Evolutionary conservation across 2,329 filamentous ascomycete genomes (phyloP), one percentile per base, ranked within the genome.

Genomic region (Phialophora tarda): DNA sequence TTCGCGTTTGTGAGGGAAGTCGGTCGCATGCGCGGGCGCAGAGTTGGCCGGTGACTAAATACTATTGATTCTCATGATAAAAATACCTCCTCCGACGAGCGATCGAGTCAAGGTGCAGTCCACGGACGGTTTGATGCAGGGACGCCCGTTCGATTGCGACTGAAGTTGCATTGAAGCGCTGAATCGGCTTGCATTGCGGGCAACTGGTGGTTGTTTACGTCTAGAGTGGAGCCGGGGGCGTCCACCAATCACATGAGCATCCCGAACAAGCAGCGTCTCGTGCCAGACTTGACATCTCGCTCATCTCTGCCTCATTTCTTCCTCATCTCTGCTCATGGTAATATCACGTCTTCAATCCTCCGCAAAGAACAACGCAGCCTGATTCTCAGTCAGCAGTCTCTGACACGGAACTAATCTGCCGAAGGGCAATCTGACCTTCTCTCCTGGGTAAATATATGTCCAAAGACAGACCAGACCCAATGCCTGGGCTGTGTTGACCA

Each of bases 61-160:
- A 47, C n/a, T n/a, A n/a, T 38, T 10, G 24, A 26, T 32, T 60
- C 26, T 55, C 66, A 68, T 66, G 38, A 32, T 68, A 65, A 65
- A 24, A 30, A 68, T 65, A 60, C 28, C 38, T 53, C 28, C 26
- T 28, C 34, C 63, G 61, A 44, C 59, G 63, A 68, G 60, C 38
- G 66, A 48, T 61, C 34, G 34, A 32, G 58, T 50, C 26, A 51
- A 17, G 23, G 59, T n/a, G 28, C 59, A 53, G 50, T 12, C 26
- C 26, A 26, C n/a, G 47, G 26, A n/a, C 21, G 30, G 14, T 24
- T 23, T 24, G 59, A 26, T 44, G 47, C 17, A 23, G 59, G 4
- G 28, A 61, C 28, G 21, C 28, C 44, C 47, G 34, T 32, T 24
- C 21, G 54, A 28, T 14, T 38, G 48, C 7, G 47, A 34, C 26